Percentiles rank a stretch among this genome's conserved stretches.
Conservation (phyloP, 345 rosid genomes). For the Eucalyptus cloeziana region DNA sequence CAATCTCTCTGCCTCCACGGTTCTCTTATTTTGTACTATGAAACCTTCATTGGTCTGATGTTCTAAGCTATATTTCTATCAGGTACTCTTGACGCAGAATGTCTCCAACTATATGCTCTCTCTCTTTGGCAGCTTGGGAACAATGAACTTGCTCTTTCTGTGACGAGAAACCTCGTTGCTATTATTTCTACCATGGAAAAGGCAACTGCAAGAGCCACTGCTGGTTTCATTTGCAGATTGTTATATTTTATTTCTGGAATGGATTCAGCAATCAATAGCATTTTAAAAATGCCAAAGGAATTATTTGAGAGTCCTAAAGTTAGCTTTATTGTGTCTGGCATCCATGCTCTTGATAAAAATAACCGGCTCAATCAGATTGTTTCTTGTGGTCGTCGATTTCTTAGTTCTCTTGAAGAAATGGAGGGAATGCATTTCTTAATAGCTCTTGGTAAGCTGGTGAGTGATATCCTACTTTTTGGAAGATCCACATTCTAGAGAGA, state of each 20-base stretch:
- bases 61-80: background rate
- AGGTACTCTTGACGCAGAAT: constrained; percentile 69
- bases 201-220: constrained; percentile 40
- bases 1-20: background rate
- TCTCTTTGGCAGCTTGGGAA: constrained; percentile 81
- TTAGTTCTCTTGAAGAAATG: constrained; percentile 43
- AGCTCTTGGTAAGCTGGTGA: constrained; percentile 73
- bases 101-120: constrained; percentile 73
- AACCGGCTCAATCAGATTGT: constrained; percentile 52
- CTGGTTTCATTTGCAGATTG: constrained; percentile 77
- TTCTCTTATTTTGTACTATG: background rate
- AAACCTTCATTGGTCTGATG: background rate
- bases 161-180: constrained; percentile 45
- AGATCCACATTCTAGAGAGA: background rate
- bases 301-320: constrained; percentile 54
- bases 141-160: constrained; percentile 51
- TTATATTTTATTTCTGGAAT: constrained; percentile 66
- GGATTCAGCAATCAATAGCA: constrained; percentile 55
- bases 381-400: constrained; percentile 35
- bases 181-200: constrained; percentile 45
- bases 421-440: constrained; percentile 65
- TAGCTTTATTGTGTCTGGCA: constrained; percentile 59
- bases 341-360: constrained; percentile 65
- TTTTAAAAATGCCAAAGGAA: constrained; percentile 68
- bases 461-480: constrained; percentile 1